These are phyloP conservation scores for Plasmodium vivax DNA, from an alignment of 169 alveolate species.

Conservation along the genomic window DNA sequence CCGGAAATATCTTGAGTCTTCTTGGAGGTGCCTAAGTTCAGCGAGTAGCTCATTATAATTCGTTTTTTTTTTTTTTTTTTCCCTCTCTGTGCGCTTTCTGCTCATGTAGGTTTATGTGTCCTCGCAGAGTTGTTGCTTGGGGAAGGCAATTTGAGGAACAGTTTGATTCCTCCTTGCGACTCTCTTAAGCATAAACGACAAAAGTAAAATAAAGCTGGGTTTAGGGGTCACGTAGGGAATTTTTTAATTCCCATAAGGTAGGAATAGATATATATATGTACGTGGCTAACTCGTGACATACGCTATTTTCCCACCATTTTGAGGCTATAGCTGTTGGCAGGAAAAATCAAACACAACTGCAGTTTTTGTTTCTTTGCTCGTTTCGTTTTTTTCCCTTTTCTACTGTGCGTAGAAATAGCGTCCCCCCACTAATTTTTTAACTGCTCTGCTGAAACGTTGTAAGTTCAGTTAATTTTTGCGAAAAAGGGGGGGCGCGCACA, in stretches of 20 bases:
- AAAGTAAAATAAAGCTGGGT: not conserved
- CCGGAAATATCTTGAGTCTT: slow-evolving; percentile 39
- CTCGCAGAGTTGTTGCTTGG: not conserved
- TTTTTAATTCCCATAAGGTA: not conserved
- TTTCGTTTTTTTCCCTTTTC: not conserved
- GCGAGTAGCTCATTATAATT: slow-evolving; percentile 25
- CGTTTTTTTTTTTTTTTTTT: not conserved
- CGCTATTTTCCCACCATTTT: not conserved
- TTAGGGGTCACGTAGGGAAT: not conserved
- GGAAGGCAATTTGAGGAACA: not conserved
- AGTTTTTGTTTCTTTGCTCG: not conserved
- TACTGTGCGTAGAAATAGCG: not conserved
- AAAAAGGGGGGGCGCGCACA: not conserved
- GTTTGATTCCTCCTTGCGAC: not conserved
- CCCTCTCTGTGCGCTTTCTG: not conserved
- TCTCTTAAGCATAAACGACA: not conserved
- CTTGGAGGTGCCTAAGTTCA: not conserved
- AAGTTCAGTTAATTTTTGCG: not conserved
- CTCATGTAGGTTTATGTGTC: not conserved
- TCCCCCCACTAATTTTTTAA: not conserved
- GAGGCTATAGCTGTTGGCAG: not conserved
- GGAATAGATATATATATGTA: not conserved
- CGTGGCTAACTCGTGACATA: not conserved
- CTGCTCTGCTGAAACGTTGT: not conserved
- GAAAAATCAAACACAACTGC: not conserved